Conservation (phyloP, 495 filamentous ascomycete genomes). For the Jackrogersella multiformis region DNA sequence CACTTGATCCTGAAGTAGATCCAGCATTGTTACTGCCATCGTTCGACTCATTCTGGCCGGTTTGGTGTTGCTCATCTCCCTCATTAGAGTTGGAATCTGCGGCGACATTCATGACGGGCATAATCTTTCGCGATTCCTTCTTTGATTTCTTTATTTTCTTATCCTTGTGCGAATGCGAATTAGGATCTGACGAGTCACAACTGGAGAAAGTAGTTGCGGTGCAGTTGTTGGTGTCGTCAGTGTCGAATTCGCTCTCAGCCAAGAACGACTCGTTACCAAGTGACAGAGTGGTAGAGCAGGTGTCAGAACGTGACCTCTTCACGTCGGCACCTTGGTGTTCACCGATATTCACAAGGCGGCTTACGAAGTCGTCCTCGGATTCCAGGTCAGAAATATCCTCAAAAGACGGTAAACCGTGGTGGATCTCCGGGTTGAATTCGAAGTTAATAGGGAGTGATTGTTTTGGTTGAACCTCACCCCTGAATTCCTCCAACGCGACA, state of each 20-base stretch:
- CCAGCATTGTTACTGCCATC: constrained; percentile 39
- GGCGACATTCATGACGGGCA: constrained; percentile 56
- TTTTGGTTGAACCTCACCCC: constrained; percentile 62
- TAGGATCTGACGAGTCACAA: constrained; percentile 59
- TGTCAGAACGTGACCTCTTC: constrained; percentile 81
- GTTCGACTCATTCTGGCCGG: constrained; percentile 41
- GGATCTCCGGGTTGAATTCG: constrained; percentile 62
- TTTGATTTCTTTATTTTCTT: constrained; percentile 74
- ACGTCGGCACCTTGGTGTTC: constrained; percentile 65
- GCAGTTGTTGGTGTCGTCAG: constrained; percentile 71
- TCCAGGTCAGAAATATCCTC: constrained; percentile 91
- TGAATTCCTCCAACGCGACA: constrained; percentile 71
- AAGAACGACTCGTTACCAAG: constrained; percentile 79
- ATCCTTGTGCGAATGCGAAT: constrained; percentile 58
- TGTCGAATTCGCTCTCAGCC: constrained; percentile 79
- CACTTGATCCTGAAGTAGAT: constrained; percentile 36
- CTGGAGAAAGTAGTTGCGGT: constrained; percentile 60
- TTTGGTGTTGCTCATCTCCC: constrained; percentile 53
- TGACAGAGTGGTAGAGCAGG: constrained; percentile 68
- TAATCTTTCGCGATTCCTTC: constrained; percentile 52
- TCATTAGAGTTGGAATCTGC: constrained; percentile 53
- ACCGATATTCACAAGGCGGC: constrained; percentile 74
- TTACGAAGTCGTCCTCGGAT: constrained; percentile 88
- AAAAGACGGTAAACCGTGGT: constrained; percentile 76
- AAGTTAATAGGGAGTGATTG: constrained; percentile 61